Percentiles rank a stretch among this genome's conserved stretches.
Conservation (phyloP, 345 rosid genomes). For the Sapria himalayana region DNA sequence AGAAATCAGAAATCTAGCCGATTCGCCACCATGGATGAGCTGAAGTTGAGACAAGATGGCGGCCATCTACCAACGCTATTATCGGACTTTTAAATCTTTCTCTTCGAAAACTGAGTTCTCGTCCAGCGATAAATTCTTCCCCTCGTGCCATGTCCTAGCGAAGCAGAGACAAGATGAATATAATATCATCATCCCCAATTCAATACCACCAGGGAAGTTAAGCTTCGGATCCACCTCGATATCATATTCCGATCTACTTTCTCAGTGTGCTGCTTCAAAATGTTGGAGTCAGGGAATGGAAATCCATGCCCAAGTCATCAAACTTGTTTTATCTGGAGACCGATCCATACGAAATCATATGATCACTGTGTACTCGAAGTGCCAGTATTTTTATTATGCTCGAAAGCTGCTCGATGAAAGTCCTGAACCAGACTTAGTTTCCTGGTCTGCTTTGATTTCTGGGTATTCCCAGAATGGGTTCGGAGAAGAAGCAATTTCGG, state of each 20-base stretch:
- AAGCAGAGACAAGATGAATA: conserved; percentile 3
- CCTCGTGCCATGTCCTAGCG: no score
- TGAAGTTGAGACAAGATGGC: no score
- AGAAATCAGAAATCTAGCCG: no score
- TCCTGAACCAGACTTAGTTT: conserved; percentile 32
- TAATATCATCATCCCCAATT: conserved; percentile 1
- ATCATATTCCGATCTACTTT: conserved; percentile 17
- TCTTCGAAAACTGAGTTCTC: conserved; percentile 4
- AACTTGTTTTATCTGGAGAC: conserved; percentile 13
- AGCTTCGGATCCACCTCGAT: conserved; percentile 2
- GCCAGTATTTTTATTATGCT: conserved; percentile 20
- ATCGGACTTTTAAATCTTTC: conserved; percentile 9
- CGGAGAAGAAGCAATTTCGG: conserved; percentile 19
- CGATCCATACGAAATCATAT: conserved; percentile 16
- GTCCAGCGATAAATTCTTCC: conserved; percentile 4
- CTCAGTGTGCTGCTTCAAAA: conserved; percentile 23
- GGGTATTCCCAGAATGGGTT: conserved; percentile 30
- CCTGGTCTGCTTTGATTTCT: conserved; percentile 53
- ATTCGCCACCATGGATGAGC: no score
- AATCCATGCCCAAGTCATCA: conserved; percentile 24
- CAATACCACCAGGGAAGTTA: neutral
- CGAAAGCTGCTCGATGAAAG: conserved; percentile 31
- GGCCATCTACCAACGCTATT: conserved; percentile 11
- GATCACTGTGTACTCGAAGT: conserved; percentile 17
- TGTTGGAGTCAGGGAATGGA: conserved; percentile 15